Conservation (phyloP, 2,329 filamentous ascomycete species). For the Cladophialophora immunda region DNA sequence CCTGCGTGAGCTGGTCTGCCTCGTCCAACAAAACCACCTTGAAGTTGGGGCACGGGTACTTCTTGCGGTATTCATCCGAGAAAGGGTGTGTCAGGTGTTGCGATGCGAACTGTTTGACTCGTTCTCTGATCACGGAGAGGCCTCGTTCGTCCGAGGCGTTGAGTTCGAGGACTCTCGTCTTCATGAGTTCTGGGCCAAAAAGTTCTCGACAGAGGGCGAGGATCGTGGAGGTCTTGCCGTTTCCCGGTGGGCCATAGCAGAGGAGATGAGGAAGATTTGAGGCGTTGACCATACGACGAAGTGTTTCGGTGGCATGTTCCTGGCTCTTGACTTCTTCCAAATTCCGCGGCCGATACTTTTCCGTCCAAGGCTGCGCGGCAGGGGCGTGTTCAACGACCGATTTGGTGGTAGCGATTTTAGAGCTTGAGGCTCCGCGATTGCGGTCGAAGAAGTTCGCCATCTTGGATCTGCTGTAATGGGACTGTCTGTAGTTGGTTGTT, state of each 20-base stretch:
- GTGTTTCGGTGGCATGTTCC: slow-evolving; percentile 93
- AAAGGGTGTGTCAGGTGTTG: slow-evolving; percentile 42
- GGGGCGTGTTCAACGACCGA: slow-evolving; percentile 81
- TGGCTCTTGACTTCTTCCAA: slow-evolving; percentile 95
- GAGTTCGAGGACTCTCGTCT: slow-evolving; percentile 93
- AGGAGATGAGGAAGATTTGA: slow-evolving; percentile 99
- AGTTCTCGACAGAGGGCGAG: slow-evolving; percentile 97
- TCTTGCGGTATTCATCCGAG: slow-evolving; percentile 58
- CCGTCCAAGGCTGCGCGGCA: slow-evolving; percentile 61
- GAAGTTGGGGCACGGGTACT: slow-evolving; percentile 93
- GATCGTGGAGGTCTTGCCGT: slow-evolving; percentile 97
- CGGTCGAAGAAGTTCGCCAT: slow-evolving; percentile 94
- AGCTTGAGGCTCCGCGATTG: slow-evolving; percentile 69
- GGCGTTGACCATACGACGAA: slow-evolving; percentile 91
- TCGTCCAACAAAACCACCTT: slow-evolving; percentile 98
- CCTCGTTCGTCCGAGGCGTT: slow-evolving; percentile 99
- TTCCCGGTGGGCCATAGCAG: slow-evolving; percentile 97
- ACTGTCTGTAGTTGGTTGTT: not conserved
- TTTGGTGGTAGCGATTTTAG: slow-evolving; percentile 65
- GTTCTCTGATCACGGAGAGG: slow-evolving; percentile 94
- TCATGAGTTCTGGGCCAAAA: slow-evolving; percentile 93
- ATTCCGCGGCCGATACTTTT: slow-evolving; percentile 83
- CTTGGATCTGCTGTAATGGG: slow-evolving; percentile 2
- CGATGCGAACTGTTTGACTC: slow-evolving; percentile 96
- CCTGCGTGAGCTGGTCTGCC: slow-evolving; percentile 98